phyloP scores from a whole-genome alignment of 441 rosid species.

The Croton laevigatus region DNA sequence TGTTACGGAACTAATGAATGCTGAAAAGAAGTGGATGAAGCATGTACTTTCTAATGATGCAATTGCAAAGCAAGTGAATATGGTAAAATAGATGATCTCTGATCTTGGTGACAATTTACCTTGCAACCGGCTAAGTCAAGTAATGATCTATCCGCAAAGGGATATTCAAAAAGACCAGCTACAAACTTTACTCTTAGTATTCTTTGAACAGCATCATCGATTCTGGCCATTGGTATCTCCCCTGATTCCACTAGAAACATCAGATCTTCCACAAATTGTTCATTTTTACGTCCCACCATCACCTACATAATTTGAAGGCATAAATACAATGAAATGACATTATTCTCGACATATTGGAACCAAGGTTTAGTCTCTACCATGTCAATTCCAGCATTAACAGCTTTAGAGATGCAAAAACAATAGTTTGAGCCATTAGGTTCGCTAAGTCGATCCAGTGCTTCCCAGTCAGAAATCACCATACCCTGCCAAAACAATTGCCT shows the following conservation, averaged over 20 bases:
- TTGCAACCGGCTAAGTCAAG: constrained; percentile 69
- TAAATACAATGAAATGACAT: constrained; percentile 11
- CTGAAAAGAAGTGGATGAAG: not conserved
- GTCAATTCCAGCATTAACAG: constrained; percentile 90
- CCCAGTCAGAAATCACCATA: constrained; percentile 83
- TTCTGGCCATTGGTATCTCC: constrained; percentile 60
- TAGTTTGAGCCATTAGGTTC: constrained; percentile 66
- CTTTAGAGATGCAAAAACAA: constrained; percentile 46
- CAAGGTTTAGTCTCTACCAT: constrained; percentile 44
- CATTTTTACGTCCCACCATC: constrained; percentile 60
- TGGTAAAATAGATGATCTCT: not conserved
- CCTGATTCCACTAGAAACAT: constrained; percentile 58
- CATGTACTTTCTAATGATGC: constrained; percentile 9
- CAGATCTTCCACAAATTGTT: constrained; percentile 53
- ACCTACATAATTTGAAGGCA: constrained; percentile 45
- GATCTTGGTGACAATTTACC: constrained; percentile 35
- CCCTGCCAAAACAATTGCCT: constrained; percentile 49
- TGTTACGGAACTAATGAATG: not conserved
- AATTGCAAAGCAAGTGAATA: constrained; percentile 1
- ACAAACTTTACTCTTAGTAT: constrained; percentile 86
- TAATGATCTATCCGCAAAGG: constrained; percentile 68
- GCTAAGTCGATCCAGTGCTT: constrained; percentile 66
- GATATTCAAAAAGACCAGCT: constrained; percentile 76
- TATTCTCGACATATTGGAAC: not conserved
- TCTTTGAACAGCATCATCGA: constrained; percentile 83